Base-by-base conservation (phyloP, 148 eudicot species). In the Rhododendron molle region DNA sequence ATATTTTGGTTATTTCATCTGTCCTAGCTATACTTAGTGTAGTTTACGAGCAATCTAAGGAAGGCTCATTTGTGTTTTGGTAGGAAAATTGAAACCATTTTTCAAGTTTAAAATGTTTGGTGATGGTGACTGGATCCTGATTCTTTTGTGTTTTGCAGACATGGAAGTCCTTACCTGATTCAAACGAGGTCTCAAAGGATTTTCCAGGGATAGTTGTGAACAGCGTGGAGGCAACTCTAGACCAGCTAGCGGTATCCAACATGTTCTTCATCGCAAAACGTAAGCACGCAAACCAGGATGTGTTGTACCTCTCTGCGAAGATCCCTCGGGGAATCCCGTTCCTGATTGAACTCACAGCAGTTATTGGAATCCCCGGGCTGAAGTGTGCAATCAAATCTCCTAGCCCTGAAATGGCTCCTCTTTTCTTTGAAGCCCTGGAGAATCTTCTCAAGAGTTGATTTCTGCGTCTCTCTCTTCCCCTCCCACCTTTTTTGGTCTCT, bases 261-360 rank as follows among this genome's bases (percentile, higher is more conserved):
- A 94, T 96, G 97, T 95, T 95, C 90, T 96, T 96, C 85, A 94
- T 95, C 38, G 98, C 99, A 26, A 96, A 96, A 90, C 93, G 99
- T 85, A 96, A 93, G 88, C 89, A 96, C 23, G 94, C 94, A 85
- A 95, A 94, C 89, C 96, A 94, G 88, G 98, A 95, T 76, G 99
- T 96, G 80, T 85, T 94, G 89, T 96, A 96, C 88, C 94, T 96
- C 82, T 96, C 99, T 62, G 97, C 99, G 82, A 96, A 96, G 87
- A 91, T 92, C 65, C 98, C 99, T 38, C 92, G 86, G 86, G 97
- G 91, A 85, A 93, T 92, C 65, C 99, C 99, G 36, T 95, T 96
- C 89, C 87, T 96, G 92, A 94, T 95, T 44, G 99, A 96, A 84
- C 92, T 96, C 83, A 96, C 99, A 20, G 90, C 98, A 26, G 93